phyloP scores from a whole-genome alignment of 2,329 filamentous ascomycete species.

The Aurifilum marmelostoma region DNA sequence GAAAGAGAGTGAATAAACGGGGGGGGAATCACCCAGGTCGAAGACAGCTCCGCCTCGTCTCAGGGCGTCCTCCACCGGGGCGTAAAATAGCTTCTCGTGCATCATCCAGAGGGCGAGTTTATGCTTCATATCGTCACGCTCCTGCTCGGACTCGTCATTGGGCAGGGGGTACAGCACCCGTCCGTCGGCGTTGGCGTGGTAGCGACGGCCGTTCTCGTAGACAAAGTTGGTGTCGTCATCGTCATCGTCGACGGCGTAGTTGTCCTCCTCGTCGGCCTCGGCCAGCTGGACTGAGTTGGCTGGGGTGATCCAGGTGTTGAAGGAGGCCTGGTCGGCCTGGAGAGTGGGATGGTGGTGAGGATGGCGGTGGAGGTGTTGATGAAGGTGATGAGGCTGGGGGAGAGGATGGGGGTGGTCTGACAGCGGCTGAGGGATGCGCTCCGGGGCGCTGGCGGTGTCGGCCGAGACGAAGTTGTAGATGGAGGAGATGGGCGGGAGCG shows the following conservation, averaged over 20 bases:
- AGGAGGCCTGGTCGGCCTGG: constrained; percentile 22
- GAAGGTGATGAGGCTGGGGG: not conserved
- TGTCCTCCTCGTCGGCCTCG: constrained; percentile 3
- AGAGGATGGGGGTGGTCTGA: not conserved
- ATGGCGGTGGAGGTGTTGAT: not conserved
- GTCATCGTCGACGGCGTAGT: constrained; percentile 31
- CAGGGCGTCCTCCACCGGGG: constrained; percentile 46
- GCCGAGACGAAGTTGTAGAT: constrained; percentile 83
- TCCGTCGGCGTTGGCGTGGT: constrained; percentile 41
- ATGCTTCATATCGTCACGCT: constrained; percentile 47
- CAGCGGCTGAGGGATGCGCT: not conserved
- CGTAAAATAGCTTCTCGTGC: constrained; percentile 46
- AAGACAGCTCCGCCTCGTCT: constrained; percentile 47
- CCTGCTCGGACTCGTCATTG: constrained; percentile 47
- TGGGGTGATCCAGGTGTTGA: constrained; percentile 25
- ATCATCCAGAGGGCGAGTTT: constrained; percentile 42
- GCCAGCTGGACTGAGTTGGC: constrained; percentile 17
- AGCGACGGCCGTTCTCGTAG: constrained; percentile 41
- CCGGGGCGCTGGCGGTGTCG: constrained; percentile 26
- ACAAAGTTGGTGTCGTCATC: constrained; percentile 37
- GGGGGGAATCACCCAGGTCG: constrained; percentile 55
- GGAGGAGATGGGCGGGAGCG: constrained; percentile 67
- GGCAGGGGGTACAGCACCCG: constrained; percentile 40
- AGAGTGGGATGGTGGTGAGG: not conserved
- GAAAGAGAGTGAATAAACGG: too few relatives aligned